phyloP scores from a whole-genome alignment of 768 basidiomycete genomes.

The Grammothele lineata region DNA sequence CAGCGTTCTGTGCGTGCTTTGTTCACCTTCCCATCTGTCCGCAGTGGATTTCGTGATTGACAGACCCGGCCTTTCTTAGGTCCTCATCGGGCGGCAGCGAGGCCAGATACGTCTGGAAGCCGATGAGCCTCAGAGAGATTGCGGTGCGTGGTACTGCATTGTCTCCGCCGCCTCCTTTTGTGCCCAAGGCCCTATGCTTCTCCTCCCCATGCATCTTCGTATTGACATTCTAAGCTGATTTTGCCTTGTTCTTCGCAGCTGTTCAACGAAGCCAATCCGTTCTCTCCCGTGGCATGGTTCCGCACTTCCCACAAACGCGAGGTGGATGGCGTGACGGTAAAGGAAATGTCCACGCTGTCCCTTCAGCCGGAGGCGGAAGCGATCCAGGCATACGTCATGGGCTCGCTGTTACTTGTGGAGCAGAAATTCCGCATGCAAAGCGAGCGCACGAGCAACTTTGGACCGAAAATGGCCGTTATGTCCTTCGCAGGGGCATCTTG shows the following conservation, averaged over 20 bases:
- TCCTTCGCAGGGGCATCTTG: too few species aligned
- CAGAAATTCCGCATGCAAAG: background rate
- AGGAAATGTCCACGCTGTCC: background rate
- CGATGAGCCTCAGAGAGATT: background rate
- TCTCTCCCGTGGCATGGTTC: constrained; percentile 7
- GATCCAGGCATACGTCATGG: background rate
- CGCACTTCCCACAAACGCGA: background rate
- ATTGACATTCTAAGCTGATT: too few species aligned
- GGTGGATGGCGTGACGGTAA: background rate
- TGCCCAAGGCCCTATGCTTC: too few species aligned
- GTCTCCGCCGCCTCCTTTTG: too few species aligned
- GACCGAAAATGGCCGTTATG: too few species aligned
- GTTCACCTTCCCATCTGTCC: too few species aligned
- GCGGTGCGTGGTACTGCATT: constrained; percentile 1
- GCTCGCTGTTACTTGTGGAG: constrained; percentile 3
- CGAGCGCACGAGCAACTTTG: too few species aligned
- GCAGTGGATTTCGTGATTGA: too few species aligned
- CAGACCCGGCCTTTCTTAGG: too few species aligned
- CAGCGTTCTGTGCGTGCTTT: background rate
- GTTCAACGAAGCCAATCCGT: background rate
- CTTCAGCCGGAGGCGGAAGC: constrained; percentile 1
- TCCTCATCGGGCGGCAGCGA: too few species aligned
- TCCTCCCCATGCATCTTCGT: too few species aligned
- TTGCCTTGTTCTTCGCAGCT: background rate
- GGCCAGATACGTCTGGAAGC: constrained; percentile 4